Base-by-base conservation (phyloP, 805 yeast genomes). In the Vanderwaltozyma tropicalis region DNA sequence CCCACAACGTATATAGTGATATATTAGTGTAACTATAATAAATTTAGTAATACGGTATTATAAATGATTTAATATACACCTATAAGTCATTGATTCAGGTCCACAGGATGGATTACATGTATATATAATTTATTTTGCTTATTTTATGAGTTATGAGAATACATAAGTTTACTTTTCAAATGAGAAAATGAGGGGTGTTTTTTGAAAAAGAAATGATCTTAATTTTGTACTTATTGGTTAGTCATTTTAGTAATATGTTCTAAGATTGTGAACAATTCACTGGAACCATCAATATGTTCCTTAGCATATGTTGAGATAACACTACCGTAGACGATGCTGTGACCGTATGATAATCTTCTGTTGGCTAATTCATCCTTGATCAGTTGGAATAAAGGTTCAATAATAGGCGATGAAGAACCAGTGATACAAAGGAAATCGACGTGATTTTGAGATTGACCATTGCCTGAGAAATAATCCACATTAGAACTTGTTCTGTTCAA, bases 361-460 rank as follows among this genome's bases (percentile, higher is more conserved):
- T 57, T 57, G n/a, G 54, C 53, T 7, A 53, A 49, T 32, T 73
- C 54, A 4, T 59, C 64, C 41, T 73, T 71, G 19, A 73, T 71
- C 44, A 66, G 69, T 37, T 72, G 75, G 60, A 72, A 79, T 18
- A 75, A 57, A 14, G 81, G 76, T 47, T 83, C 92, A 50, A 80
- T 80, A n/a, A 76, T 66, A 0, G 80, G 75, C 8, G 80, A 71
- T 3, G 76, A 67, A 2, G 83, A 79, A 22, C 89, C 89, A 34
- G 79, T 73, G 31, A 74, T 64, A 44, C 78, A 67, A 13, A 76
- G 53, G 37, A 74, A 64, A 17, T 67, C 69, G 26, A 71, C 42
- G 25, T 44, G 54, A 21, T 42, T 32, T 32, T 46, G 52, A 3
- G 52, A 41, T 28, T 31, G 21, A 5, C 28, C 35, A 12, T 5